phyloP scores from a whole-genome alignment of 192 early-diverging fungal genomes.

The Entophlyctis helioformis region DNA sequence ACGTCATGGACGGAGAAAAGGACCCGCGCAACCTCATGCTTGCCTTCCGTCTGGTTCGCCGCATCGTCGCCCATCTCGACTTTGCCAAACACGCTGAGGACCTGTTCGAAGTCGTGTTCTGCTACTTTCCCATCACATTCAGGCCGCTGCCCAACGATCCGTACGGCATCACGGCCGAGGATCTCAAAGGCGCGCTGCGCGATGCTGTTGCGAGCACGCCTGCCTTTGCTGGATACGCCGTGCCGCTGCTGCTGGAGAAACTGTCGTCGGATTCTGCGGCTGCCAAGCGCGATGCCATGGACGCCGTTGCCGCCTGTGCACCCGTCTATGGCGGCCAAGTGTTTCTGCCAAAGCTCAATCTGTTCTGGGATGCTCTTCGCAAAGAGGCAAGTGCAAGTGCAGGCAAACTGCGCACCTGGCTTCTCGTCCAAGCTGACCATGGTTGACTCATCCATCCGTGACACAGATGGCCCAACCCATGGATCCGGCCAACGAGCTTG shows the following conservation, averaged over 20 bases:
- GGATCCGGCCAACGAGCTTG: constrained; percentile 52
- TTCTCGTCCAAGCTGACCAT: neutral
- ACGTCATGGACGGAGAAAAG: constrained; percentile 94
- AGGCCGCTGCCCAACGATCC: constrained; percentile 90
- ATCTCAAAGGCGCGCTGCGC: constrained; percentile 71
- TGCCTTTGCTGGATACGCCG: constrained; percentile 35
- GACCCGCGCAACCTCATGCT: constrained; percentile 91
- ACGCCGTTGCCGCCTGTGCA: constrained; percentile 68
- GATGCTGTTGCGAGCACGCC: constrained; percentile 68
- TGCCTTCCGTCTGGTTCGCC: constrained; percentile 65
- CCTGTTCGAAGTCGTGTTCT: constrained; percentile 93
- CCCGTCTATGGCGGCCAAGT: constrained; percentile 62
- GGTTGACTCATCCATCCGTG: too few relatives aligned
- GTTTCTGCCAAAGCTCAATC: constrained; percentile 53
- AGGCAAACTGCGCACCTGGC: neutral
- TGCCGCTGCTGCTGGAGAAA: constrained; percentile 87
- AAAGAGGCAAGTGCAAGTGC: constrained; percentile 38
- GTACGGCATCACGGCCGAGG: constrained; percentile 85
- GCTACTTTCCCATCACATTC: constrained; percentile 99
- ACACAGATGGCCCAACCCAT: constrained; percentile 68
- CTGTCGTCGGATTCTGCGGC: constrained; percentile 68
- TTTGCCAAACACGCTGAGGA: constrained; percentile 73
- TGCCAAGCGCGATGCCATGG: constrained; percentile 92
- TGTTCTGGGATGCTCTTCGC: constrained; percentile 62
- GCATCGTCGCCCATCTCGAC: constrained; percentile 64